Base-by-base conservation (phyloP, 169 alveolate genomes). In the Cryptosporidium canis region DNA sequence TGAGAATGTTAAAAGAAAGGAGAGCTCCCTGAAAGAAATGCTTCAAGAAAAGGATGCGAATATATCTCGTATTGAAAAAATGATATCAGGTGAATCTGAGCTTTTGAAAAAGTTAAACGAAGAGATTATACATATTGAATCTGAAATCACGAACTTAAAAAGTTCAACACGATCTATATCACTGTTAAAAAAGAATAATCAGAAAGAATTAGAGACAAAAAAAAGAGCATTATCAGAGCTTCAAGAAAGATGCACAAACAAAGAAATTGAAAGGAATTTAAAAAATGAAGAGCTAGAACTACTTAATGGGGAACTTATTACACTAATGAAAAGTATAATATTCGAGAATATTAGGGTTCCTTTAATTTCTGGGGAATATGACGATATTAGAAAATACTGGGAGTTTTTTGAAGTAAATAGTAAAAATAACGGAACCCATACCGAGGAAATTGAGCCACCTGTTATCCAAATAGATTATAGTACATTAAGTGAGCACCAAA, bases 61-160 rank as follows among this genome's bases (percentile, higher is more conserved):
- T 31, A 21, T 85, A 8, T 14, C 21, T 21, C 53, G 41, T 43
- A 37, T 43, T 27, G 83, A 67, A n/a, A 31, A 70, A 31, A 29
- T 70, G n/a, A 48, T 85, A 0, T 21, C 47, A 61, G 92, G 71
- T 61, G 85, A 82, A 16, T 58, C 72, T 24, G 45, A 45, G 41
- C 61, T 83, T 29, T 47, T 90, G 31, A 90, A 71, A 63, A 48
- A 83, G 6, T 44, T 90, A 51, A 91, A 91, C 31, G 72, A 84
- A 45, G 90, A 85, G 14, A 83, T 66, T 51, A 77, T 66, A 77
- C 61, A 67, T 33, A 33, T 82, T 66, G 92, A 90, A 64, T 61
- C 71, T 45, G 84, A 84, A 29, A 66, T 72, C 16, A 64, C 51
- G 6, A 84, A 87, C 58, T 55, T 90, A 21, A 90, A 90, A 66